Evolutionary conservation across 495 filamentous ascomycete species (phyloP).

Genomic region (Entonaema liquescens): DNA sequence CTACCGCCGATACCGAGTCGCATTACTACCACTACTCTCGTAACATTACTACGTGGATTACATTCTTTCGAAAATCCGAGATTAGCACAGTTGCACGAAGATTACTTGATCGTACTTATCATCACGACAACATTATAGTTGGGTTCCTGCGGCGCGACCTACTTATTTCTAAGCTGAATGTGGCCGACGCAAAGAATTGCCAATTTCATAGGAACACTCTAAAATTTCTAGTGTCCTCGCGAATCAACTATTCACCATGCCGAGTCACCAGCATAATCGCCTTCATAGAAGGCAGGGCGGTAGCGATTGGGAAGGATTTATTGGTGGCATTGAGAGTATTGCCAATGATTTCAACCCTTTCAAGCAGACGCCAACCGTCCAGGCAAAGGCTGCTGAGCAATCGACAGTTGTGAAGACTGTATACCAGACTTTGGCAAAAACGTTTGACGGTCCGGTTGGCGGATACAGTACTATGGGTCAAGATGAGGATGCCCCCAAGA

Average conservation of each 20-base stretch:
- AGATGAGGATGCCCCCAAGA: slow-evolving; percentile 33
- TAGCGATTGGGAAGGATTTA: slow-evolving; percentile 38
- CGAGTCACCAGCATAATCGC: slow-evolving; percentile 42
- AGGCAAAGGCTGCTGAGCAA: slow-evolving; percentile 43
- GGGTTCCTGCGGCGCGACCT: not conserved
- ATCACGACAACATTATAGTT: slow-evolving; percentile 1
- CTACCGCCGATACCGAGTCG: slow-evolving; percentile 31
- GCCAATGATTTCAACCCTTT: slow-evolving; percentile 43
- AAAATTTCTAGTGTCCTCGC: not conserved
- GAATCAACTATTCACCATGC: slow-evolving; percentile 34
- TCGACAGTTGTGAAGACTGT: slow-evolving; percentile 59
- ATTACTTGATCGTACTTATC: slow-evolving; percentile 1
- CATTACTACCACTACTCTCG: slow-evolving; percentile 4
- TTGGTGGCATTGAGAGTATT: slow-evolving; percentile 27
- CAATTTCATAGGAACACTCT: slow-evolving; percentile 7
- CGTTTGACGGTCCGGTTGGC: slow-evolving; percentile 64
- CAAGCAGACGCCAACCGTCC: slow-evolving; percentile 26
- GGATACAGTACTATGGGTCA: slow-evolving; percentile 61
- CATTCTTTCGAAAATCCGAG: slow-evolving; percentile 35
- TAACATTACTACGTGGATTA: slow-evolving; percentile 30
- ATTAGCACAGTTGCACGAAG: not conserved
- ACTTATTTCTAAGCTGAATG: slow-evolving; percentile 4
- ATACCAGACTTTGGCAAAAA: slow-evolving; percentile 63
- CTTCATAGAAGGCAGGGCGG: slow-evolving; percentile 32
- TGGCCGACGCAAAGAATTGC: slow-evolving; percentile 5